Conservation (phyloP, 768 basidiomycete species). For the Dacryopinax primogenitus region DNA sequence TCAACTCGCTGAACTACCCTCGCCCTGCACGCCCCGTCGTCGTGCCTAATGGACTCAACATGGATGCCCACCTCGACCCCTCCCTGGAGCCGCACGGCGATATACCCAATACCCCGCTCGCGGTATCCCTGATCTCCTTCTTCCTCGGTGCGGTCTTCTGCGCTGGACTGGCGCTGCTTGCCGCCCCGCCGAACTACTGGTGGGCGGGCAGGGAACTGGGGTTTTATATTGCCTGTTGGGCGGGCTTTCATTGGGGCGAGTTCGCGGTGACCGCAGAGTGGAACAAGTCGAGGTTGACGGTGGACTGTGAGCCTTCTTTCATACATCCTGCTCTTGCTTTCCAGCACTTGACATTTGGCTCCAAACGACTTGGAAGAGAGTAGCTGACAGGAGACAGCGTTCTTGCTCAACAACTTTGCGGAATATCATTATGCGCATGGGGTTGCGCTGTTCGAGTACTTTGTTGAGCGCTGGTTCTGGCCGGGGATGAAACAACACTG, state of each 20-base stretch:
- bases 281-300: slow-evolving; percentile 82
- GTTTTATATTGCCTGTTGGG: slow-evolving; percentile 71
- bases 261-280: slow-evolving; percentile 92
- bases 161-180: slow-evolving; percentile 38
- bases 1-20: neutral
- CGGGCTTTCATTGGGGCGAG: slow-evolving; percentile 84
- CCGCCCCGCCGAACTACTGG: slow-evolving; percentile 27
- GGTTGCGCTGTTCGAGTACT: slow-evolving; percentile 65
- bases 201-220: slow-evolving; percentile 68
- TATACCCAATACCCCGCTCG: slow-evolving; percentile 84
- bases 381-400: slow-evolving; percentile 42
- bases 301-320: slow-evolving; percentile 60
- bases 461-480: slow-evolving; percentile 52
- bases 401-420: slow-evolving; percentile 77
- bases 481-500: slow-evolving; percentile 49
- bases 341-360: too few species aligned
- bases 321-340: neutral
- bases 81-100: slow-evolving; percentile 32
- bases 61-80: neutral
- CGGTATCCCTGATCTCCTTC: slow-evolving; percentile 66
- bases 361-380: slow-evolving; percentile 6
- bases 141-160: slow-evolving; percentile 63
- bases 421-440: slow-evolving; percentile 77
- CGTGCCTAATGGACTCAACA: neutral
- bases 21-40: neutral